Evolutionary conservation across 1,139 yeast species (phyloP).

Genomic region (Zygosaccharomyces pseudobailii): DNA sequence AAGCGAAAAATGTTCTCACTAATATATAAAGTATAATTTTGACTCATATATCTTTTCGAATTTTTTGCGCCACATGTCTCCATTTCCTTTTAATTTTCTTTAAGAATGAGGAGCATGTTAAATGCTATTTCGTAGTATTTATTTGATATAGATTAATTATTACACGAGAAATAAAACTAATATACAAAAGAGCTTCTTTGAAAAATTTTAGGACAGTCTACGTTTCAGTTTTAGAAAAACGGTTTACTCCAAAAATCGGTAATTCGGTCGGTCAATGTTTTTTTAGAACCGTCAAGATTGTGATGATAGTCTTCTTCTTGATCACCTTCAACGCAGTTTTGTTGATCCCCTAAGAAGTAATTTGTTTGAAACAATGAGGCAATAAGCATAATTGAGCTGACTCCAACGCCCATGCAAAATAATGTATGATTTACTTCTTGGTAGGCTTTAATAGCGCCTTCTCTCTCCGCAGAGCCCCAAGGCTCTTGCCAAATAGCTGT

Average conservation of each 20-base stretch:
- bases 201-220: not conserved
- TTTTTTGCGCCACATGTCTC: too few relatives aligned
- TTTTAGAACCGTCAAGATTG: slow-evolving; percentile 13
- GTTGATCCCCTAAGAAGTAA: slow-evolving; percentile 36
- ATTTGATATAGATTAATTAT: too few relatives aligned
- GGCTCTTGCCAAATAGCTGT: slow-evolving; percentile 22
- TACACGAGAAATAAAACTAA: too few relatives aligned
- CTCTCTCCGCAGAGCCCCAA: slow-evolving; percentile 29
- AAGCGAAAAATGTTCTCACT: too few relatives aligned
- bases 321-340: slow-evolving; percentile 34
- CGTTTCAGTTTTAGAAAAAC: not conserved
- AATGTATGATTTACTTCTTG: slow-evolving; percentile 25
- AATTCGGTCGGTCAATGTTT: slow-evolving; percentile 7
- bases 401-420: slow-evolving; percentile 30
- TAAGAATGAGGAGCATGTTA: too few relatives aligned
- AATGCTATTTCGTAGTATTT: too few relatives aligned
- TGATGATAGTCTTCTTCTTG: slow-evolving; percentile 19
- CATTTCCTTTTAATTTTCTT: too few relatives aligned
- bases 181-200: too few relatives aligned
- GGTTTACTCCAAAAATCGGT: slow-evolving; percentile 13
- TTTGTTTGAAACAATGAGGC: slow-evolving; percentile 35
- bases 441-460: slow-evolving; percentile 36
- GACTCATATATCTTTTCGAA: too few relatives aligned
- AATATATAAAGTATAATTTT: too few relatives aligned
- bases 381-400: slow-evolving; percentile 30